Base-by-base conservation (phyloP, 257 asterid genomes). In the Cruciata laevipes region DNA sequence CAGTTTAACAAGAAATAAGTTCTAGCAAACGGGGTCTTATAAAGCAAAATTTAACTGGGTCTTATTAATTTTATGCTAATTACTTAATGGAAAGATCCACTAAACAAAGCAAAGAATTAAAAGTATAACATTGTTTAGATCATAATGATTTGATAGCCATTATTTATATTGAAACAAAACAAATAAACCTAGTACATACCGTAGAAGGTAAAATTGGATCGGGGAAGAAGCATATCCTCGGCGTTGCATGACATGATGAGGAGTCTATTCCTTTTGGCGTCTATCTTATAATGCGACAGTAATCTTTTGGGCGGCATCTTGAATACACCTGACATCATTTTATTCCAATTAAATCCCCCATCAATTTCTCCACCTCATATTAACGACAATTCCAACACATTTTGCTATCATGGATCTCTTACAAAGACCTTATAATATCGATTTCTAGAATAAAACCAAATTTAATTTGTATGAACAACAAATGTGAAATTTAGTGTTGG, bases 141-240 rank as follows among this genome's bases (percentile, higher is more conserved):
- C 30, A 27, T 27, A 1, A 27, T 27, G 2, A 27, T 27, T 37
- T 37, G 42, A 37, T 12, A 6, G 42, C 42, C 42, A 6, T 37
- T 37, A 37, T 37, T 7, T 9, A 37, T 37, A 27, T 27, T 37
- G 13, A 37, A 7, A 37, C 13, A 12, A 42, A 42, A 42, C 17
- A 42, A 37, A 37, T 42, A 30, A 60, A 25, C 37, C 8, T 27
- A n/a, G 35, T 24, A 31, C 81, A 52, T 56, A 90, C 99, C 99
- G 58, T 83, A 87, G 67, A 94, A 86, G 14, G 97, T 88, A 69
- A 94, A 94, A 72, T 82, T 78, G 70, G 97, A 88, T 31, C 95
- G 90, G 31, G 99, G 97, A n/a, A 94, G 95, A 56, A 90, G 60
- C 97, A 94, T 94, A n/a, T 94, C 99, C 72, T 94, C 99, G 4